Percentiles rank a stretch among this genome's conserved stretches.
Evolutionary conservation across 148 eudicot genomes (phyloP).

Genomic region (Rhododendron molle): DNA sequence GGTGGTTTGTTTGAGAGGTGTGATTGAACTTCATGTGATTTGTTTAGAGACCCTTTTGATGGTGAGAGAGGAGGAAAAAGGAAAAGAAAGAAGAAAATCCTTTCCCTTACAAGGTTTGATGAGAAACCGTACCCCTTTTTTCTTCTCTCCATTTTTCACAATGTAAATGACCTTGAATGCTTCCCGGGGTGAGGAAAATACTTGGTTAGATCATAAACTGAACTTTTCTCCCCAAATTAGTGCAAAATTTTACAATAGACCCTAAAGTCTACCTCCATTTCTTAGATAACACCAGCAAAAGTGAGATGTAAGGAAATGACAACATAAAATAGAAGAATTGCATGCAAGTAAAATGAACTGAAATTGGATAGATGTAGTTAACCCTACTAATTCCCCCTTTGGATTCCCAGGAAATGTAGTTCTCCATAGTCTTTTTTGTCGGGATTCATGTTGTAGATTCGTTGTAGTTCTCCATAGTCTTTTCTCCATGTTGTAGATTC

Average conservation of each 20-base stretch:
- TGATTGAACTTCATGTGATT: not conserved
- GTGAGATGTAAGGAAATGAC: not conserved
- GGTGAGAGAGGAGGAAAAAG: not conserved
- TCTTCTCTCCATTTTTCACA: not conserved
- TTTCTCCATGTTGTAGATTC: not conserved
- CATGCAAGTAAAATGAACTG: not conserved
- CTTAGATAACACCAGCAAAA: not conserved
- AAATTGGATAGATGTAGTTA: not conserved
- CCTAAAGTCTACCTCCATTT: not conserved
- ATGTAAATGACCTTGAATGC: not conserved
- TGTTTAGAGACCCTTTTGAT: not conserved
- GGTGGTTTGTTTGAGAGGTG: not conserved
- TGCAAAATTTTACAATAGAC: not conserved
- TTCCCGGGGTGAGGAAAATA: not conserved
- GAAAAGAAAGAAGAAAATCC: not conserved
- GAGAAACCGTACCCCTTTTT: not conserved
- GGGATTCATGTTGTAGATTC: not conserved
- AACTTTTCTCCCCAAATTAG: not conserved
- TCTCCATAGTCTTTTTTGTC: not conserved
- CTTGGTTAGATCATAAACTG: not conserved
- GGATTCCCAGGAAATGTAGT: not conserved
- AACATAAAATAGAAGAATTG: not conserved
- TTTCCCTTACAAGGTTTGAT: not conserved
- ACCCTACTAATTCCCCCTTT: not conserved
- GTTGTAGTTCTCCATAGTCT: not conserved